Conservation (phyloP, 2,329 filamentous ascomycete genomes). For the Periconia digitata region DNA sequence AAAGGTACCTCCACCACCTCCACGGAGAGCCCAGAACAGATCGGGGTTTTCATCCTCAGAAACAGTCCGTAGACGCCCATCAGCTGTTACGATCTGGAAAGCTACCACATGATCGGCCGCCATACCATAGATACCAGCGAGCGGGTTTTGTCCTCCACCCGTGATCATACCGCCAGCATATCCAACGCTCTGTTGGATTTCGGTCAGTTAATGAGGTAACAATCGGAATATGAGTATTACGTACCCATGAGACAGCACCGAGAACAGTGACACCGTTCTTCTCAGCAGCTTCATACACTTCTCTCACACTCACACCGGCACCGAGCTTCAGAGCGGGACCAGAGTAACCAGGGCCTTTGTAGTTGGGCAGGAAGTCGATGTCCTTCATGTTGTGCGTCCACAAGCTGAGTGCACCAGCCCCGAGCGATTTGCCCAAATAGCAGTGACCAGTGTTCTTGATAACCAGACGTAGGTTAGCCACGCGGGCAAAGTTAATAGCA, state of each 20-base stretch:
- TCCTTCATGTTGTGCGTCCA: conserved; percentile 24
- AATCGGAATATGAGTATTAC: background rate
- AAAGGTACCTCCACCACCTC: conserved; percentile 24
- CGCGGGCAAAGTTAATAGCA: conserved; percentile 23
- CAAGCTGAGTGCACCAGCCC: conserved; percentile 15
- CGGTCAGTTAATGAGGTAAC: conserved; percentile 33
- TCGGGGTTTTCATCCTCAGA: conserved; percentile 15
- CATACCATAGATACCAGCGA: conserved; percentile 48
- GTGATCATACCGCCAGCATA: conserved; percentile 40
- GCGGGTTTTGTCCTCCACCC: conserved; percentile 57
- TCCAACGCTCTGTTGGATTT: conserved; percentile 46
- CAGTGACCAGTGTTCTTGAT: conserved; percentile 34
- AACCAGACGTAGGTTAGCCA: conserved; percentile 28
- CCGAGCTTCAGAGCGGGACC: conserved; percentile 25
- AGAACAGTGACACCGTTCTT: conserved; percentile 9
- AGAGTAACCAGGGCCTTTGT: conserved; percentile 13
- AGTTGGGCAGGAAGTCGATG: conserved; percentile 15
- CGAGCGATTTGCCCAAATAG: conserved; percentile 21
- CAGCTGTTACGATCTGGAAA: conserved; percentile 21
- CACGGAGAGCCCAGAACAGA: conserved; percentile 27
- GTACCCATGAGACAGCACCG: conserved; percentile 15
- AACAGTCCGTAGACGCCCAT: conserved; percentile 17
- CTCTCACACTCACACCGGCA: conserved; percentile 27
- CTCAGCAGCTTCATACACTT: conserved; percentile 20
- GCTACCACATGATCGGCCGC: conserved; percentile 23